A percentile compares a stretch with the other conserved stretches of the same genome.
These are phyloP conservation scores for Hygrophila difformis DNA, from an alignment of 257 asterid genomes.

Conservation along the genomic window DNA sequence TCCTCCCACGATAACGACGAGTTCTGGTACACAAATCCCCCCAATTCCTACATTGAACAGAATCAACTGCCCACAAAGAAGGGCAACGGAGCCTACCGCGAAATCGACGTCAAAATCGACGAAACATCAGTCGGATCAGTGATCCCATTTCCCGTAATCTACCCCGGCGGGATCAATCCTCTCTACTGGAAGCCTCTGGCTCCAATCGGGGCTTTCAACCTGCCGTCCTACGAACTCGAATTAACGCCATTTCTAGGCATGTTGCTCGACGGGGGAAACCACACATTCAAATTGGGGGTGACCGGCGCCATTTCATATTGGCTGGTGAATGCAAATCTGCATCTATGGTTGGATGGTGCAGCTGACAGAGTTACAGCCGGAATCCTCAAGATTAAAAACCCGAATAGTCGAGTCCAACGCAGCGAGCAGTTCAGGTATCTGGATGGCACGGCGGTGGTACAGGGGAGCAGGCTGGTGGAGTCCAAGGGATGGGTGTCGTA, in stretches of 20 bases:
- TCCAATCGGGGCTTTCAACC: constrained; percentile 77
- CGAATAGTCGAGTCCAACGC: constrained; percentile 24
- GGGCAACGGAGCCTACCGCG: constrained; percentile 74
- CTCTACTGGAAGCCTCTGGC: constrained; percentile 82
- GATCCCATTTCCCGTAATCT: constrained; percentile 76
- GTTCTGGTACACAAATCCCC: constrained; percentile 88
- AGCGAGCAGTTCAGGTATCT: constrained; percentile 28
- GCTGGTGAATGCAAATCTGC: constrained; percentile 78
- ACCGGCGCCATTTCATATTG: constrained; percentile 56
- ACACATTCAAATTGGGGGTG: constrained; percentile 46
- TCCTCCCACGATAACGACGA: constrained; percentile 81
- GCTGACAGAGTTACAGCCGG: constrained; percentile 41
- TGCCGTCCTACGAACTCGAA: constrained; percentile 72
- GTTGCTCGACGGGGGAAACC: constrained; percentile 48
- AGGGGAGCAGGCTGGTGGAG: constrained; percentile 35
- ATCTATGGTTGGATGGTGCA: constrained; percentile 62
- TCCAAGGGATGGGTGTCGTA: constrained; percentile 73
- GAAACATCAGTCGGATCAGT: constrained; percentile 52
- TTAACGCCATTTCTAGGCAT: constrained; percentile 56
- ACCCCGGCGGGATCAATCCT: constrained; percentile 75
- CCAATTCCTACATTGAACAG: constrained; percentile 47
- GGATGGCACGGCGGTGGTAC: constrained; percentile 47
- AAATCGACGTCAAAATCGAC: constrained; percentile 59
- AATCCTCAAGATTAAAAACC: constrained; percentile 21
- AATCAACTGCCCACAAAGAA: constrained; percentile 30